A percentile compares a stretch with the other conserved stretches of the same genome.
Evolutionary conservation across 177 flowering plant genomes (phyloP).

Genomic region (Vitis hybrid): DNA sequence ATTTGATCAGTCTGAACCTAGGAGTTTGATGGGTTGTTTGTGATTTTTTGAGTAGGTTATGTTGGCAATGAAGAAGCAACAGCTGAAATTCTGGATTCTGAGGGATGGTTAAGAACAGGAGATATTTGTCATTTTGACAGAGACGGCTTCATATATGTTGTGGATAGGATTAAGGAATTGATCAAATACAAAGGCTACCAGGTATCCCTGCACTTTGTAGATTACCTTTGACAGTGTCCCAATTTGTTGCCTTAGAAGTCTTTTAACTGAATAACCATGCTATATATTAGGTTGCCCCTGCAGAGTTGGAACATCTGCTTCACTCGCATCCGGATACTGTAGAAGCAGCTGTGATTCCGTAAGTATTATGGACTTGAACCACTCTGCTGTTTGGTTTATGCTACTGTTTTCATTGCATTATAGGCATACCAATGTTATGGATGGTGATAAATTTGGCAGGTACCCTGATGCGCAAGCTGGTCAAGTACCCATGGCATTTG

Average conservation of each 20-base stretch:
- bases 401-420: not conserved
- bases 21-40: not conserved
- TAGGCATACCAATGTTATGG: not conserved
- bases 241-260: not conserved
- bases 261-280: not conserved
- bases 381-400: not conserved
- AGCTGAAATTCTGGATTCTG: conserved; percentile 19
- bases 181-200: conserved; percentile 1
- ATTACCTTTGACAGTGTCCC: too few relatives aligned
- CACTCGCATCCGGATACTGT: conserved; percentile 22
- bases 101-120: conserved; percentile 40
- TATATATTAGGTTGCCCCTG: conserved; percentile 26
- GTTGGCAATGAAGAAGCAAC: conserved; percentile 29
- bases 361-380: not conserved
- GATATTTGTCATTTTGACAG: conserved; percentile 34
- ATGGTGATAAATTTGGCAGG: not conserved
- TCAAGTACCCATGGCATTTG: conserved; percentile 3
- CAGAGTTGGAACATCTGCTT: conserved; percentile 25
- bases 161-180: conserved; percentile 34
- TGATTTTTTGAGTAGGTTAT: conserved; percentile 20
- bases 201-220: not conserved
- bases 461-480: conserved; percentile 16
- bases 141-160: conserved; percentile 27
- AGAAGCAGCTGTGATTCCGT: conserved; percentile 32
- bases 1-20: too few relatives aligned